Percentiles rank a stretch among this genome's conserved stretches.
Evolutionary conservation across 225 moss, liverwort and hornwort species (phyloP).

Genomic region (Straminergon stramineum): DNA sequence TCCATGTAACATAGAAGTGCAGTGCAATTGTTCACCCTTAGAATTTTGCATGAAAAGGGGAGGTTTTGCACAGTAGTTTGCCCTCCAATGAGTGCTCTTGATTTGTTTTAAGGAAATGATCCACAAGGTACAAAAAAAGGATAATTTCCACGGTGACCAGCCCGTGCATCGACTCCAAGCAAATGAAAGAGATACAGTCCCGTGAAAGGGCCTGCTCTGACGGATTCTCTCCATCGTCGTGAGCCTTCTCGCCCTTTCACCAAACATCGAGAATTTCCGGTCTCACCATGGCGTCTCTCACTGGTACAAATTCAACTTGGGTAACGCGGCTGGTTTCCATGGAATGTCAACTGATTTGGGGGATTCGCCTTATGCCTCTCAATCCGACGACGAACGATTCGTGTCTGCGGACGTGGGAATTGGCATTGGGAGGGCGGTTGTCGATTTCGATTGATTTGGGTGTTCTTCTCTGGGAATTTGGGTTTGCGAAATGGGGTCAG

Average conservation of each 20-base stretch:
- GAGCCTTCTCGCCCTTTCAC: neutral
- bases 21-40: neutral
- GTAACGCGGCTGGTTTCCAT: neutral
- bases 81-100: neutral
- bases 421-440: neutral
- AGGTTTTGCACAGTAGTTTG: neutral
- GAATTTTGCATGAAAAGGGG: no score
- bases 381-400: neutral
- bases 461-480: neutral
- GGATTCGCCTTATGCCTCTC: neutral
- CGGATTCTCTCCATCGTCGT: neutral
- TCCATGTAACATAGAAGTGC: fast-evolving
- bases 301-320: neutral
- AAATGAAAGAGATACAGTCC: neutral
- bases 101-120: neutral
- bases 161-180: neutral
- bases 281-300: neutral
- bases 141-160: neutral
- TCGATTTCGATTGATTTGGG: neutral
- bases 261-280: neutral
- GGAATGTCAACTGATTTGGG: neutral
- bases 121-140: neutral
- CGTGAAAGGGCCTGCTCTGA: no score
- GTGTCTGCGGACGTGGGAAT: neutral
- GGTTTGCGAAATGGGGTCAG: neutral